Evolutionary conservation across 2,329 filamentous ascomycete species (phyloP).

Genomic region (Zarea fungicola): DNA sequence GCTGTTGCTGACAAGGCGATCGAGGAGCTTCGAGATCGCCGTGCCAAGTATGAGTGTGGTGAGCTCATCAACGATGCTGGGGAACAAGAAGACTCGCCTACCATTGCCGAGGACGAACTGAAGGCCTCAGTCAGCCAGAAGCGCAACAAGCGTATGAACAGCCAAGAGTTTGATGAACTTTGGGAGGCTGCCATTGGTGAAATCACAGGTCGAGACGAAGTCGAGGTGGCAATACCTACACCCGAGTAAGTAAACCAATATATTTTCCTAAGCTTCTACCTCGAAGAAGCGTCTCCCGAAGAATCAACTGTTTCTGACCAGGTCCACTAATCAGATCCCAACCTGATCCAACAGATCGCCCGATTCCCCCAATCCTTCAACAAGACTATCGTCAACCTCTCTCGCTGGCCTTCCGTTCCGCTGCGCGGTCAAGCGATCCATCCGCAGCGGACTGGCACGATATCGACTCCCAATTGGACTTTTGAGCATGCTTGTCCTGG

Average conservation of each 20-base stretch:
- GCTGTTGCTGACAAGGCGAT: constrained; percentile 83
- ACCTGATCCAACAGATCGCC: constrained; percentile 66
- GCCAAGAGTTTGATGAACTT: constrained; percentile 87
- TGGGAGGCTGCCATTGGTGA: constrained; percentile 71
- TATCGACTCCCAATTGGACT: constrained; percentile 79
- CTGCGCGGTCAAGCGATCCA: constrained; percentile 72
- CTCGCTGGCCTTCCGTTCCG: constrained; percentile 85
- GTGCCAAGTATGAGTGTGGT: constrained; percentile 88
- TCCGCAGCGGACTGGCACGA: constrained; percentile 77
- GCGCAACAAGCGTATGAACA: constrained; percentile 75
- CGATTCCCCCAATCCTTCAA: constrained; percentile 56
- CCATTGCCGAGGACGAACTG: constrained; percentile 63
- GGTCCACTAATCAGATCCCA: constrained; percentile 80
- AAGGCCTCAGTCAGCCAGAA: constrained; percentile 72
- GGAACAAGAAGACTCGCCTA: constrained; percentile 51
- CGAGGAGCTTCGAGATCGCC: constrained; percentile 76
- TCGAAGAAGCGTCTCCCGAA: constrained; percentile 6
- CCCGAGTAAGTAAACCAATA: constrained; percentile 47
- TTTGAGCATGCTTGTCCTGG: constrained; percentile 47
- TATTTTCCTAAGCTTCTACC: constrained; percentile 18
- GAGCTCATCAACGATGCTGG: constrained; percentile 60
- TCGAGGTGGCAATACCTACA: constrained; percentile 37
- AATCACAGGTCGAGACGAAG: constrained; percentile 57
- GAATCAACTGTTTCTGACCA: constrained; percentile 44
- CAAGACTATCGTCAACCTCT: constrained; percentile 74